Conservation (phyloP, 1,139 yeast species). For the Blastobotrys indianensis region DNA sequence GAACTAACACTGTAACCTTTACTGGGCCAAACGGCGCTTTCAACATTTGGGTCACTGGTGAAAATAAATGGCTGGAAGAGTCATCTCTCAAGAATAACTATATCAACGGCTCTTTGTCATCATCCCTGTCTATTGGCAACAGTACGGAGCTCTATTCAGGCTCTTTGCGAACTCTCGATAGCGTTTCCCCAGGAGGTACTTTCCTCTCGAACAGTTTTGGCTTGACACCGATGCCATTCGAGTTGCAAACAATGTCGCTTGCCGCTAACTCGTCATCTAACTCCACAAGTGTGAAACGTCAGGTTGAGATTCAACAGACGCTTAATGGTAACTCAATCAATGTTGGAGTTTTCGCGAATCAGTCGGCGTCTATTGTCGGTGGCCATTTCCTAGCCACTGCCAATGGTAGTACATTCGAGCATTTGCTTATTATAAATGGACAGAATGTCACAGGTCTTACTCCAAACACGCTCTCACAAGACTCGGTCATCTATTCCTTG, state of each 20-base stretch:
- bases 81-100: slow-evolving; percentile 17
- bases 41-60: slow-evolving; percentile 28
- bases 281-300: slow-evolving; percentile 17
- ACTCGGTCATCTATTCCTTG: slow-evolving; percentile 38
- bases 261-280: slow-evolving; percentile 19
- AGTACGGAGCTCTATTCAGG: slow-evolving; percentile 23
- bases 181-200: slow-evolving; percentile 27
- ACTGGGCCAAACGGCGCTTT: slow-evolving; percentile 28
- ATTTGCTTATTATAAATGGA: slow-evolving; percentile 38
- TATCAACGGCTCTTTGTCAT: slow-evolving; percentile 23
- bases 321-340: slow-evolving; percentile 22
- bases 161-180: slow-evolving; percentile 20
- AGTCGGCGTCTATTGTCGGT: slow-evolving; percentile 48
- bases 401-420: slow-evolving; percentile 26
- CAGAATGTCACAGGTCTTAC: slow-evolving; percentile 35
- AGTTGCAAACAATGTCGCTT: slow-evolving; percentile 19
- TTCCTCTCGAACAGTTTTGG: slow-evolving; percentile 23
- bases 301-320: slow-evolving; percentile 6
- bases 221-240: slow-evolving; percentile 24
- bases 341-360: slow-evolving; percentile 43
- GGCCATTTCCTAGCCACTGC: slow-evolving; percentile 39
- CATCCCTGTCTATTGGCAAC: slow-evolving; percentile 11
- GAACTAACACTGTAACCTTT: slow-evolving; percentile 36
- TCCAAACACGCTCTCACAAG: slow-evolving; percentile 30
- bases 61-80: slow-evolving; percentile 25